Conservation (phyloP, 331 rosid species). For the Pyrus hybrid region DNA sequence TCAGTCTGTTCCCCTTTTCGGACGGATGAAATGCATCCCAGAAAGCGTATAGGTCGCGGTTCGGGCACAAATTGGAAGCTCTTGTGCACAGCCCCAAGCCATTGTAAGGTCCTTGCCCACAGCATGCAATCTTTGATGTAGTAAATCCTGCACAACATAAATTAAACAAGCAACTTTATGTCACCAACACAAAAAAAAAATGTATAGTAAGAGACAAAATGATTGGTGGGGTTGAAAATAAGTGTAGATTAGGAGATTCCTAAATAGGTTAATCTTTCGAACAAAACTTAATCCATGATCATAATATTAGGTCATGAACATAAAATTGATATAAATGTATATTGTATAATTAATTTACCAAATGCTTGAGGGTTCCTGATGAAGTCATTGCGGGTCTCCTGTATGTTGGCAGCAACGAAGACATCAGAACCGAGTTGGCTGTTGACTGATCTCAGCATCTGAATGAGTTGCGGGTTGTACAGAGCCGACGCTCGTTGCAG, state of each 20-base stretch:
- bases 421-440: slow-evolving; percentile 36
- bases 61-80: slow-evolving; percentile 49
- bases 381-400: slow-evolving; percentile 30
- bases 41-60: slow-evolving; percentile 50
- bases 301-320: neutral
- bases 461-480: slow-evolving; percentile 53
- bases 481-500: slow-evolving; percentile 54
- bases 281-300: neutral
- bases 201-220: neutral
- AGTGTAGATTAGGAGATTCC: neutral
- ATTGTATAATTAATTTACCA: slow-evolving; percentile 23
- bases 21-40: slow-evolving; percentile 83
- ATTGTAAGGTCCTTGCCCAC: slow-evolving; percentile 74
- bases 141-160: slow-evolving; percentile 36
- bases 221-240: neutral
- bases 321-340: neutral
- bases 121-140: slow-evolving; percentile 64
- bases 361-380: slow-evolving; percentile 35
- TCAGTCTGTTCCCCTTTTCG: slow-evolving; percentile 31
- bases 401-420: slow-evolving; percentile 52
- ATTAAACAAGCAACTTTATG: neutral
- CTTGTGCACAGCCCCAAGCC: slow-evolving; percentile 57
- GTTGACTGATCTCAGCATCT: slow-evolving; percentile 44
- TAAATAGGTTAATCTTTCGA: neutral
- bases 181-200: neutral